A percentile compares a stretch with the other conserved stretches of the same genome.
phyloP scores from a whole-genome alignment of 768 basidiomycete genomes.

The Amanita phalloides region DNA sequence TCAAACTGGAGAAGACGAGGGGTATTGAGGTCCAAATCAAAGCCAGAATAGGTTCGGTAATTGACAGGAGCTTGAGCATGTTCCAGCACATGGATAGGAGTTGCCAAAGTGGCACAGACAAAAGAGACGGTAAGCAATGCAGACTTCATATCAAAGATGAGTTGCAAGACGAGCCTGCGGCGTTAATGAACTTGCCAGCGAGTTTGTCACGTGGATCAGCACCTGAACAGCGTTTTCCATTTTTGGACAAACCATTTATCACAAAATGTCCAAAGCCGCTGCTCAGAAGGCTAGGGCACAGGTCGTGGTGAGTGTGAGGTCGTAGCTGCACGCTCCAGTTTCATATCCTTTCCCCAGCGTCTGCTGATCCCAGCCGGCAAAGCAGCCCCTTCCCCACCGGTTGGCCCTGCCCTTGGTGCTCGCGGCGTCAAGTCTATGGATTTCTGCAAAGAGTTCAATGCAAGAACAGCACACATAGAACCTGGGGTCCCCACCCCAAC shows the following conservation, averaged over 20 bases:
- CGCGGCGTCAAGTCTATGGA: constrained; percentile 99
- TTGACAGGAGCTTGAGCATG: constrained; percentile 29
- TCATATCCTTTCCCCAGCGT: constrained; percentile 29
- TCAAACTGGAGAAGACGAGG: constrained; percentile 69
- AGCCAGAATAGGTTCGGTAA: constrained; percentile 38
- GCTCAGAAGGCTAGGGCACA: constrained; percentile 54
- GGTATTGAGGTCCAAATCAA: constrained; percentile 61
- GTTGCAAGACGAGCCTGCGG: background rate
- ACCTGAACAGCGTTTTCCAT: background rate
- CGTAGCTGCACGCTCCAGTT: constrained; percentile 7
- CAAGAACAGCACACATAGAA: constrained; percentile 82
- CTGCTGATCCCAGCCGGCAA: constrained; percentile 88
- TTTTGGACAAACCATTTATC: background rate
- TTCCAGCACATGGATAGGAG: constrained; percentile 19
- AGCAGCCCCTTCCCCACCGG: constrained; percentile 90
- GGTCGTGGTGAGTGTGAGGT: constrained; percentile 50
- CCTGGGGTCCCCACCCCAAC: constrained; percentile 85
- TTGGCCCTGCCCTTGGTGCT: constrained; percentile 95
- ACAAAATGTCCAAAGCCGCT: constrained; percentile 54
- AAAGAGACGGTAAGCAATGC: constrained; percentile 32
- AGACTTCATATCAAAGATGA: constrained; percentile 33
- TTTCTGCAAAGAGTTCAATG: constrained; percentile 99
- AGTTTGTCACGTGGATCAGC: background rate
- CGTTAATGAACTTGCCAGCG: background rate
- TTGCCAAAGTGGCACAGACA: constrained; percentile 30